Base-by-base conservation (phyloP, 345 rosid genomes). In the Firmiana major region DNA sequence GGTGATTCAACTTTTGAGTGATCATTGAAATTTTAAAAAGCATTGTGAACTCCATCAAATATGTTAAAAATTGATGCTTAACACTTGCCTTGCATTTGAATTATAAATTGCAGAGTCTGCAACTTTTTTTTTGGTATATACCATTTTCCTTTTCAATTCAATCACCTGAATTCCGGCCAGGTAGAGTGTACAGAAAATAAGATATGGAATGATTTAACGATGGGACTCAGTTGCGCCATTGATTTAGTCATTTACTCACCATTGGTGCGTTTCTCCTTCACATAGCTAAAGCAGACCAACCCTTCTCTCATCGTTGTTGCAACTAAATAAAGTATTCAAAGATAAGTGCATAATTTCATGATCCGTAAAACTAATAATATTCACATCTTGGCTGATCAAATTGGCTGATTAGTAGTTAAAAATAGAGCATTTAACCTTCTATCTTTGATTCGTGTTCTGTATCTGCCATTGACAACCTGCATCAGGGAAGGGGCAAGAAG, bases 401-500 rank as follows among this genome's bases (percentile, higher is more conserved):
- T n/a, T n/a, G n/a, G n/a, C n/a, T n/a, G n/a, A n/a, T n/a, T n/a
- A n/a, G n/a, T n/a, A n/a, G n/a, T n/a, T n/a, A n/a, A n/a, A n/a
- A n/a, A 0, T 36, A 36, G 5, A 36, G 6, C 40, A 36, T 36
- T 36, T 36, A 36, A 36, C 40, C 6, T 2, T 36, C 4, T 36
- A 36, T 36, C 40, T 2, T 36, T 36, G 5, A 36, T 36, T 36
- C 40, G 6, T 36, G 40, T 36, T 3, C 6, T 36, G 40, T 36
- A 36, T 36, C 40, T 36, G 40, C 40, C 4, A 3, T 36, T 36
- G 40, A 36, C 40, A 36, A 5, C 40, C 40, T 36, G 40, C 40
- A 36, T 36, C 40, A 36, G 4, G 40, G 40, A 88, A 88, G 51
- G 96, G 93, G 36, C 73, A 58, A 70, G 93, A 89, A 77, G 79